These are phyloP conservation scores for Gynostemma pentaphyllum DNA, from an alignment of 306 rosid species.

Conservation along the genomic window DNA sequence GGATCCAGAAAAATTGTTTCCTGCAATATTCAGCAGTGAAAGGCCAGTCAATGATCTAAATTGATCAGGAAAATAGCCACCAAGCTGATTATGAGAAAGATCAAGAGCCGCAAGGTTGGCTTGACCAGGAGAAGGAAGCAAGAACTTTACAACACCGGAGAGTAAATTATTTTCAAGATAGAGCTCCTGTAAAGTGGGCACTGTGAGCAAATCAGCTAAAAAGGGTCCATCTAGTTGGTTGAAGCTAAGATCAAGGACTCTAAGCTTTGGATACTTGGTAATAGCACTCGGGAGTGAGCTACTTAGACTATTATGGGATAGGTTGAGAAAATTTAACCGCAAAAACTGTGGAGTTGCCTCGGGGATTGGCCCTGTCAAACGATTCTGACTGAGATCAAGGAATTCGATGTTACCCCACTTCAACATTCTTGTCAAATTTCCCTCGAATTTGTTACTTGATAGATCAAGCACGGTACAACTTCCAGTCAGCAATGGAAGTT, in stretches of 20 bases:
- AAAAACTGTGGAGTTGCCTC: constrained; percentile 76
- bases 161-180: constrained; percentile 62
- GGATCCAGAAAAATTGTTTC: constrained; percentile 84
- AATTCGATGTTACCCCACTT: constrained; percentile 90
- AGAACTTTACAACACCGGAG: constrained; percentile 45
- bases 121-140: constrained; percentile 35
- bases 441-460: constrained; percentile 66
- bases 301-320: constrained; percentile 60
- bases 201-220: constrained; percentile 38
- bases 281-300: constrained; percentile 55
- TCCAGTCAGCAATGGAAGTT: constrained; percentile 83
- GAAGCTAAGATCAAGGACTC: constrained; percentile 74
- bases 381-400: constrained; percentile 85
- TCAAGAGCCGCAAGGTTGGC: constrained; percentile 67
- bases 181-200: constrained; percentile 78
- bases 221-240: constrained; percentile 62
- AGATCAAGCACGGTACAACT: constrained; percentile 86
- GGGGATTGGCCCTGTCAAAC: constrained; percentile 60
- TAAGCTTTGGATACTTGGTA: constrained; percentile 71
- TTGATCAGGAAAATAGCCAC: constrained; percentile 76
- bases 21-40: constrained; percentile 60
- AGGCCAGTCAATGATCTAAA: constrained; percentile 52
- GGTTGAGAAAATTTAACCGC: constrained; percentile 64
- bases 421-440: constrained; percentile 63
- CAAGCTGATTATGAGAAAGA: constrained; percentile 68